Percentiles rank a stretch among this genome's conserved stretches.
Conservation (phyloP, 2,329 filamentous ascomycete genomes). For the Neobulgaria alba region DNA sequence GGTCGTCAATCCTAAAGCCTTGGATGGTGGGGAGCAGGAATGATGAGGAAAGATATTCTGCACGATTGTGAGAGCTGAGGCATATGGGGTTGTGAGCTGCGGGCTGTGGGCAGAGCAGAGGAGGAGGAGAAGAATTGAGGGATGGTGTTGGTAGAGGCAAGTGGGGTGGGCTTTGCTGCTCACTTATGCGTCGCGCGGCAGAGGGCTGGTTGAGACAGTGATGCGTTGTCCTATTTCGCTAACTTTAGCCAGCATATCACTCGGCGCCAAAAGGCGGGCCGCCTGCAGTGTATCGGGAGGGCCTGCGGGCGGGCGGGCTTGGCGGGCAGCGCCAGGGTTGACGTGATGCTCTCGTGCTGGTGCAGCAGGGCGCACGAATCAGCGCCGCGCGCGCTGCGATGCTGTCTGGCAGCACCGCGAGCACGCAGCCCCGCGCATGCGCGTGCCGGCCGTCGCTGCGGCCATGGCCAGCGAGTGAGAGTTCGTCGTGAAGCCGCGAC, state of each 20-base stretch:
- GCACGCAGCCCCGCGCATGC: not conserved
- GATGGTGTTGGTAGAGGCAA: constrained; percentile 3
- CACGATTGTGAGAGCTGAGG: constrained; percentile 10
- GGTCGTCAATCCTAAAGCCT: constrained; percentile 8
- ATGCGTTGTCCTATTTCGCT: constrained; percentile 24
- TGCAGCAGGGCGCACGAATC: constrained; percentile 17
- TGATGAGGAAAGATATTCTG: constrained; percentile 12
- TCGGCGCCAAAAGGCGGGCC: constrained; percentile 9
- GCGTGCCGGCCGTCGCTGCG: not conserved
- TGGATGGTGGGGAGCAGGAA: constrained; percentile 14
- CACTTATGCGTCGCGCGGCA: constrained; percentile 22
- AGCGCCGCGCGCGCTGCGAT: constrained; percentile 3
- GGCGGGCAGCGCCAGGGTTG: constrained; percentile 9
- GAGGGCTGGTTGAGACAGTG: constrained; percentile 21
- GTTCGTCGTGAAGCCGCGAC: not conserved
- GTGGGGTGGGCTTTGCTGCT: constrained; percentile 15
- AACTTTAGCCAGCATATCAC: constrained; percentile 18
- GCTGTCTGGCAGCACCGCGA: constrained; percentile 2
- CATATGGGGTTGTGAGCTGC: constrained; percentile 11
- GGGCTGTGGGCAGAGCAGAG: constrained; percentile 11
- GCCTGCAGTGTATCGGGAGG: constrained; percentile 6
- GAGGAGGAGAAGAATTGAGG: constrained; percentile 5
- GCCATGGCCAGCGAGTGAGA: not conserved
- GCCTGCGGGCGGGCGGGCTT: no score
- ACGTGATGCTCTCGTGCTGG: constrained; percentile 13